Evolutionary conservation across 2,329 filamentous ascomycete species (phyloP).

Genomic region (Fusarium pseudoanthophilum): DNA sequence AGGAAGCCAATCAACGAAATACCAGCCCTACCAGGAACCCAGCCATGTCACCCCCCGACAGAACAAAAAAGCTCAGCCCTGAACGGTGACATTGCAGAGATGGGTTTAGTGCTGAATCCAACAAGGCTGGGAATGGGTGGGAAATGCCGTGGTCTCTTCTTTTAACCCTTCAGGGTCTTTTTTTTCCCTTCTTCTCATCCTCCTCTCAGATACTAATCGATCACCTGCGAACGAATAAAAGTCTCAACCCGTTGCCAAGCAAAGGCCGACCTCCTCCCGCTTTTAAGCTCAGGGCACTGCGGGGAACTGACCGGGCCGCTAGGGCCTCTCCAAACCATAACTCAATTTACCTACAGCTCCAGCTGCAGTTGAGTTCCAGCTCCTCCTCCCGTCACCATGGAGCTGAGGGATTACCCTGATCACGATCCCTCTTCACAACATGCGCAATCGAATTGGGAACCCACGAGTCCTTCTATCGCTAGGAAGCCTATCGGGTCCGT

Average conservation of each 20-base stretch:
- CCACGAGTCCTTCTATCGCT: constrained; percentile 30
- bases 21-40: constrained; percentile 33
- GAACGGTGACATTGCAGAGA: constrained; percentile 12
- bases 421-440: constrained; percentile 20
- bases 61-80: constrained; percentile 19
- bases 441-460: constrained; percentile 27
- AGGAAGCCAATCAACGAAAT: constrained; percentile 26
- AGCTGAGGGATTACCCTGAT: constrained; percentile 31
- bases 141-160: constrained; percentile 1
- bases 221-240: neutral
- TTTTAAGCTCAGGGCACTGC: constrained; percentile 26
- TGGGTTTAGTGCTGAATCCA: constrained; percentile 25
- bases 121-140: constrained; percentile 28
- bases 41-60: constrained; percentile 13
- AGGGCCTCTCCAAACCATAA: constrained; percentile 17
- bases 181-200: neutral
- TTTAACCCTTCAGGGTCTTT: constrained; percentile 8
- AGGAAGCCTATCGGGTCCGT: constrained; percentile 22
- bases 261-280: neutral
- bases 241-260: neutral
- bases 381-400: constrained; percentile 20
- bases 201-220: neutral
- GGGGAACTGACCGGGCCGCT: constrained; percentile 34
- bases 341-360: neutral
- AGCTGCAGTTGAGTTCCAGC: neutral